Conservation (phyloP, 2,329 filamentous ascomycete genomes). For the Pestalotiopsis sp. region DNA sequence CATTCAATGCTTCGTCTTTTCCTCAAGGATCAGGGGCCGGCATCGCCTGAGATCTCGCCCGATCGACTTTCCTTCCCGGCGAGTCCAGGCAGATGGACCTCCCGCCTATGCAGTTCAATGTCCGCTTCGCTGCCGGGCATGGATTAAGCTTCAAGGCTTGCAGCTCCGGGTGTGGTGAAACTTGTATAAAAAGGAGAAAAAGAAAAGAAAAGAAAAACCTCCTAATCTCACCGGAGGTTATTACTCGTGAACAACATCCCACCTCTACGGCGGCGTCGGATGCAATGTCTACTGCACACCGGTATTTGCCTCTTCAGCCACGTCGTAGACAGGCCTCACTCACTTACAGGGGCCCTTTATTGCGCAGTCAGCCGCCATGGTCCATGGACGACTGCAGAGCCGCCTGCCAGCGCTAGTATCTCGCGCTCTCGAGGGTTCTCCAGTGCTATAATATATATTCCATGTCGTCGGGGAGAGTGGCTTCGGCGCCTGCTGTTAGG, state of each 20-base stretch:
- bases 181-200: background rate
- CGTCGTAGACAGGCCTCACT: background rate
- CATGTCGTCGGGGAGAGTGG: background rate
- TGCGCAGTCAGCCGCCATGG: background rate
- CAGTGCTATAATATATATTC: no score
- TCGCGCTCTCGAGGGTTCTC: background rate
- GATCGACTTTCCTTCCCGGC: background rate
- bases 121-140: background rate
- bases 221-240: background rate
- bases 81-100: background rate
- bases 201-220: background rate
- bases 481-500: background rate
- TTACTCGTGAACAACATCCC: background rate
- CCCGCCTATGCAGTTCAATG: background rate
- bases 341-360: background rate
- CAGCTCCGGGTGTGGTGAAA: background rate
- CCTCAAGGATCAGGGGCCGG: background rate
- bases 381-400: background rate
- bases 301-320: background rate
- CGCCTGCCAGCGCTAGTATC: background rate
- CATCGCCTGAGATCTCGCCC: background rate
- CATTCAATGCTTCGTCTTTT: background rate
- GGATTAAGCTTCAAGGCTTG: background rate
- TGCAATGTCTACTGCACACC: background rate
- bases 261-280: background rate